phyloP scores from a whole-genome alignment of 129 eudicot genomes.

The Pittosporum tobira region DNA sequence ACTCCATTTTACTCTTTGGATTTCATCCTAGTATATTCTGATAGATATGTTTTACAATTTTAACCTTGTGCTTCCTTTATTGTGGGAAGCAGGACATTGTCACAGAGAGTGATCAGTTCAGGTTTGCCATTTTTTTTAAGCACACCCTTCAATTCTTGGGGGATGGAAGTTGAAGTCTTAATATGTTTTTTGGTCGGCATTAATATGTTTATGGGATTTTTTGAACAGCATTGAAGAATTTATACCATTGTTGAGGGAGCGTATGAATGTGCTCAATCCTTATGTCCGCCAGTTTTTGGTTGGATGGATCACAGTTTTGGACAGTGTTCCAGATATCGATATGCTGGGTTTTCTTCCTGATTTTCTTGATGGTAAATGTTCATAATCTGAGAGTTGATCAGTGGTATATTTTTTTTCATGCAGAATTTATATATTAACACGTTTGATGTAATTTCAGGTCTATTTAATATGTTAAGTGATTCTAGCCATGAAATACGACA shows the following conservation, averaged over 20 bases:
- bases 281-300: slow-evolving; percentile 95
- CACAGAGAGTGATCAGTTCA: slow-evolving; percentile 90
- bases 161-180: background rate
- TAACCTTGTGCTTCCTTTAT: slow-evolving; percentile 14
- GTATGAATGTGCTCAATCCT: slow-evolving; percentile 94
- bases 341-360: slow-evolving; percentile 98
- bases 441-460: slow-evolving; percentile 50
- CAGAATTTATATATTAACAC: slow-evolving; percentile 11
- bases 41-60: slow-evolving; percentile 11
- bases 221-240: slow-evolving; percentile 89
- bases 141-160: background rate
- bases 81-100: slow-evolving; percentile 74
- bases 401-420: slow-evolving; percentile 8
- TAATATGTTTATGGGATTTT: slow-evolving; percentile 2
- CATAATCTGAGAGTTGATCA: slow-evolving; percentile 19
- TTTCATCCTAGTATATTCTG: slow-evolving; percentile 7
- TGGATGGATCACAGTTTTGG: slow-evolving; percentile 95
- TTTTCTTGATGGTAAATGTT: slow-evolving; percentile 90
- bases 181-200: slow-evolving; percentile 7
- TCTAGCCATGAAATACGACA: slow-evolving; percentile 94
- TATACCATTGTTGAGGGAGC: slow-evolving; percentile 89
- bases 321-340: slow-evolving; percentile 96
- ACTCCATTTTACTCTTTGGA: background rate
- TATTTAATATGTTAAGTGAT: slow-evolving; percentile 96
- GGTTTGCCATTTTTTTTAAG: slow-evolving; percentile 34